Conservation (phyloP, 139 green algal species). For the Prasinococcaceae sp. region DNA sequence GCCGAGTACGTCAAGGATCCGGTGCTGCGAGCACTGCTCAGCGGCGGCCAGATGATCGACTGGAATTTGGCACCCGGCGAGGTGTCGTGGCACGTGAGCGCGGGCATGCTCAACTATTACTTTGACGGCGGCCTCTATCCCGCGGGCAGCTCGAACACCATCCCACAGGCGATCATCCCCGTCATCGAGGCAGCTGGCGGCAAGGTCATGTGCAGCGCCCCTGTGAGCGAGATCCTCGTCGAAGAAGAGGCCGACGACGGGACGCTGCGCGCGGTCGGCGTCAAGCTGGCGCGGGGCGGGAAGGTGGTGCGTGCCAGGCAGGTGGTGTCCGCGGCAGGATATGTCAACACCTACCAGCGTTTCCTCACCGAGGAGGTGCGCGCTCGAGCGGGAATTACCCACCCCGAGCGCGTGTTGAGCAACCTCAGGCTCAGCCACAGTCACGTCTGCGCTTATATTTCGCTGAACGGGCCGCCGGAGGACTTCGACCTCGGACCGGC, state of each 20-base stretch:
- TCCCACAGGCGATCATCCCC: background rate
- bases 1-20: slow-evolving; percentile 2
- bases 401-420: too few species aligned
- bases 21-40: slow-evolving; percentile 1
- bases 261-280: too few species aligned
- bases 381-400: too few species aligned
- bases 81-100: slow-evolving; percentile 3
- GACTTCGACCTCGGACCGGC: background rate
- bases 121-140: slow-evolving; percentile 4
- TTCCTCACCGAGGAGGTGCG: background rate
- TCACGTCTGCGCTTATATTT: slow-evolving; percentile 7
- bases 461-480: slow-evolving; percentile 7
- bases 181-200: slow-evolving; percentile 2
- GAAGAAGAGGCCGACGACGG: background rate
- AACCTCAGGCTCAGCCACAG: background rate
- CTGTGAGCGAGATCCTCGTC: background rate
- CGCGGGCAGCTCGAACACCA: background rate
- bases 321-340: slow-evolving; percentile 4
- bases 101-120: slow-evolving; percentile 11
- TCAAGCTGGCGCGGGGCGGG: too few species aligned
- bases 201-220: background rate
- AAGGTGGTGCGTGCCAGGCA: too few species aligned
- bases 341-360: background rate
- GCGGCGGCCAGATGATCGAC: slow-evolving; percentile 8
- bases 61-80: slow-evolving; percentile 3